A percentile compares a stretch with the other conserved stretches of the same genome.
Evolutionary conservation across 1,284 basidiomycete species (phyloP).

Genomic region (Ceratobasidium sp.): DNA sequence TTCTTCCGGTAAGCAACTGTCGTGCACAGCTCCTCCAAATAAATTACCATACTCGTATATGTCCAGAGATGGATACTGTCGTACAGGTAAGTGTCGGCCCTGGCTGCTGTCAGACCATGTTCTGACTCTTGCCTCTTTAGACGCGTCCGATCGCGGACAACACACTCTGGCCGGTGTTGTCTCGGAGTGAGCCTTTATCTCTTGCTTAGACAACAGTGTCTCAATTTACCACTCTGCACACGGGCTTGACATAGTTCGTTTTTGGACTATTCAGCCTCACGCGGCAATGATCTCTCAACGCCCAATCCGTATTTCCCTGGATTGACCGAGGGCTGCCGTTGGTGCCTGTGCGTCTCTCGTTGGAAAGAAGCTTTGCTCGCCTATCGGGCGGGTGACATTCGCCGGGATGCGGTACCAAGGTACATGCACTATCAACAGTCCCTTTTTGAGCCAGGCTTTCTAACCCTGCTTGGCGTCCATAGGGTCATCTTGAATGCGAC

Average conservation of each 20-base stretch:
- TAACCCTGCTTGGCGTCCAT: not conserved
- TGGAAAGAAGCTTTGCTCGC: constrained; percentile 34
- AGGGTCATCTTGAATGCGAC: constrained; percentile 30
- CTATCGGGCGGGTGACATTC: constrained; percentile 31
- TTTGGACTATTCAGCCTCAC: constrained; percentile 29
- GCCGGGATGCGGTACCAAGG: constrained; percentile 34
- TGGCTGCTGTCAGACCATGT: not conserved
- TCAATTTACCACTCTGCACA: too few species aligned
- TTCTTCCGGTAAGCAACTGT: not conserved
- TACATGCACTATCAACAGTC: not conserved
- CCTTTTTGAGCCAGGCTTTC: not conserved
- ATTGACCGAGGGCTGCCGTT: constrained; percentile 29
- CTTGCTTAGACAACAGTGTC: not conserved
- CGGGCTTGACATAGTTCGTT: constrained; percentile 3
- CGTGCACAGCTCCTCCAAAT: not conserved
- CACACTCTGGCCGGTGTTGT: constrained; percentile 30
- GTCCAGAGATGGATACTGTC: constrained; percentile 26
- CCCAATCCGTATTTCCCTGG: constrained; percentile 18
- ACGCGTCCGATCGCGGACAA: constrained; percentile 17
- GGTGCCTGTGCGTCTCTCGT: constrained; percentile 30
- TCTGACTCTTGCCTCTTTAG: constrained; percentile 23
- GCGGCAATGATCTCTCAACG: constrained; percentile 22
- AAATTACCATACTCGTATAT: not conserved
- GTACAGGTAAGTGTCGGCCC: not conserved
- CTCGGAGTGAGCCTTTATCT: constrained; percentile 10